Evolutionary conservation across 116 monocot genomes (phyloP), one percentile per base, ranked within the genome.

Genomic region (Trichopus zeylanicus): DNA sequence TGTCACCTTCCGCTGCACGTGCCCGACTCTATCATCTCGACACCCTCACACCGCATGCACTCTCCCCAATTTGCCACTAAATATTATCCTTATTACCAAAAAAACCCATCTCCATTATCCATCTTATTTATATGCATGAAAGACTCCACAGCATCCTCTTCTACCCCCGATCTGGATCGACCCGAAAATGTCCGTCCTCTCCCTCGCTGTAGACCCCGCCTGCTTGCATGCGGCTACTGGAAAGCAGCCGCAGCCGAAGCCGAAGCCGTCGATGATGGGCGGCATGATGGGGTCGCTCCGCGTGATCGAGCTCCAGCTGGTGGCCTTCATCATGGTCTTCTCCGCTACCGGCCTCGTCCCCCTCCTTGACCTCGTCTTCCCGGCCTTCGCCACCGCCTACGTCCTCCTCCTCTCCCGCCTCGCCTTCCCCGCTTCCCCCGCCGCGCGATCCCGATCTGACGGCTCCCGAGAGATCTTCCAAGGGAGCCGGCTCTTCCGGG

Each of bases 301-400:
- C 6, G 77, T 91, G 55, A 97, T 97, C 65, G 95, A 97, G 76
- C 81, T 97, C 29, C 95, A 97, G 65, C 79, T 91, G 25, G 95
- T 97, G 5, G 91, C 84, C 67, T 97, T 97, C 91, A 87, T 97
- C 75, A 76, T 90, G 81, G 91, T 98, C 23, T 98, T 98, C 85
- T 98, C 97, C 47, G 85, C 75, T 21, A 82, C 79, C 78, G 97
- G 97, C 21, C 87, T 98, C 48, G 91, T 98, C 63, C 87, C 91
- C 20, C 12, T 88, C 65, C 27, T 91, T 58, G 91, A 98, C 84
- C 70, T 91, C 54, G 51, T 67, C 66, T 98, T 80, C 80, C 97
- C 97, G 0, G 62, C 49, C 46, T 70, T 84, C 65, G 62, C 80
- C 65, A 74, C 95, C 21, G 3, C 52, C 66, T 97, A 97, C 78